Base-by-base conservation (phyloP, 2,329 filamentous ascomycete genomes). In the Trichoderma sp. region DNA sequence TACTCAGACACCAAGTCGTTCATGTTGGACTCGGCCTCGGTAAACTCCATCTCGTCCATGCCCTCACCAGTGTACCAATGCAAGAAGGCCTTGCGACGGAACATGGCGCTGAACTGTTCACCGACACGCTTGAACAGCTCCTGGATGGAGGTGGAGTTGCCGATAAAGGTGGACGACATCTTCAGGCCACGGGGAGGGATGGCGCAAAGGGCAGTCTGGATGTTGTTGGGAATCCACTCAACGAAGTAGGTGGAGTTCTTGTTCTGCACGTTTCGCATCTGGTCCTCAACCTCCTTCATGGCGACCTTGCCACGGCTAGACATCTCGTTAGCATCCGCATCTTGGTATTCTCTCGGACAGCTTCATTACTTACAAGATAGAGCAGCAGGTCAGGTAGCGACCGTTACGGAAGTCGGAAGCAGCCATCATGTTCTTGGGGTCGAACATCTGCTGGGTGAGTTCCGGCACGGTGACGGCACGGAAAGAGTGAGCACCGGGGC, bases 21-120 rank as follows among this genome's bases (percentile, higher is more conserved):
- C 95, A 99, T 98, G 89, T 99, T 99, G 85, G 92, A 97, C 90
- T 99, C 95, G 76, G 95, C 95, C 89, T 99, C 95, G 80, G 95
- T 99, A 88, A 99, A 99, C 87, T 99, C 95, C 95, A 99, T 98
- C 91, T 99, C 95, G 85, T 99, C 95, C 95, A 99, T 99, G 86
- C 95, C 95, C 89, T 99, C 95, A 80, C 94, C 94, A 89, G 95
- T 99, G 87, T 99, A 99, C 95, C 95, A 99, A 88, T 98, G 95
- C 89, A 99, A 92, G 93, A 99, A 99, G 90, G 95, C 95, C 92
- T 98, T 99, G 86, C 95, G 93, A 86, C 95, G 90, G 91, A 99
- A 99, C 95, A 99, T 99, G 81, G 94, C 95, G 85, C 91, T 94
- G 90, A 99, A 99, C 86, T 99, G 95, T 84, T 99, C 95, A 80